These are phyloP conservation scores for Coniophora puteana DNA, from an alignment of 1,284 basidiomycete species.

Conservation along the genomic window DNA sequence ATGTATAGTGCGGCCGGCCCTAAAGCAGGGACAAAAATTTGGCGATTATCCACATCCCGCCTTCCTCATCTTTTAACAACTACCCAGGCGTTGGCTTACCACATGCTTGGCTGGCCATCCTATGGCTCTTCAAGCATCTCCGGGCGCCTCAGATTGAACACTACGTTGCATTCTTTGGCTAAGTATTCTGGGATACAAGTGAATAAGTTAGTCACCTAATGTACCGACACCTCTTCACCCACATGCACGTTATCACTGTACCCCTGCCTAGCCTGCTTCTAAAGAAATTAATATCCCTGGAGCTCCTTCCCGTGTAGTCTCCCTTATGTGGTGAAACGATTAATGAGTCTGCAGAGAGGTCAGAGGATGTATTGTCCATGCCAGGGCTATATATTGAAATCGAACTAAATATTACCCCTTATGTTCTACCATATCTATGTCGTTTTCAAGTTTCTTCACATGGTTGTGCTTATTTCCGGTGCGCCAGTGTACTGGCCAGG, in stretches of 20 bases:
- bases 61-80: slow-evolving; percentile 62
- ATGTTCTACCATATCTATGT: too few species aligned
- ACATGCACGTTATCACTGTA: not conserved
- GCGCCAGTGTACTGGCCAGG: not conserved
- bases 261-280: too few species aligned
- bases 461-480: slow-evolving; percentile 1
- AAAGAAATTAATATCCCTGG: too few species aligned
- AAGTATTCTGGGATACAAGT: slow-evolving; percentile 40
- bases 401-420: too few species aligned
- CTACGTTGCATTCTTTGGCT: slow-evolving; percentile 58
- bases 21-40: slow-evolving; percentile 32
- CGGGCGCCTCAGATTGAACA: slow-evolving; percentile 50
- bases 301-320: too few species aligned
- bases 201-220: slow-evolving; percentile 63
- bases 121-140: slow-evolving; percentile 47
- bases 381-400: too few species aligned
- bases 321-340: too few species aligned
- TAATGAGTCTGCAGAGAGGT: too few species aligned
- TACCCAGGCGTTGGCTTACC: slow-evolving; percentile 48
- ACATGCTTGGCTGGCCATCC: slow-evolving; percentile 49
- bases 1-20: too few species aligned
- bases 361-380: too few species aligned
- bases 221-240: slow-evolving; percentile 40
- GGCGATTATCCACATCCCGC: not conserved
- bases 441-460: too few species aligned